Evolutionary conservation across 129 eudicot genomes (phyloP), one percentile per base, ranked within the genome.

Genomic region (Escallonia rubra): DNA sequence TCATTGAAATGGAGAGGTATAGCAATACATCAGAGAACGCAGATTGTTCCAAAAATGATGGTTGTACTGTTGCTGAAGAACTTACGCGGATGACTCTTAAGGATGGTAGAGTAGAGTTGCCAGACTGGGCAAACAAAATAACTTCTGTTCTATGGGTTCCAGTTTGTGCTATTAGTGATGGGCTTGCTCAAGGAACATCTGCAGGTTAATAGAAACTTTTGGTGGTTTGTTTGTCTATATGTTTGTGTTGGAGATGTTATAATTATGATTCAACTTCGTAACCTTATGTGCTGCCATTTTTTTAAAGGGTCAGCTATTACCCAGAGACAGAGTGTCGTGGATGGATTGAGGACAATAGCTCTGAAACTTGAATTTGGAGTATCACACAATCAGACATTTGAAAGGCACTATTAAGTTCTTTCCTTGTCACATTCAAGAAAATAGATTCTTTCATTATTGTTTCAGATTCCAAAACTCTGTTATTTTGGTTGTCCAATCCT

Each of bases 331-430:
- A 89, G 83, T 69, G 68, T 89, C 58, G 88, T 85, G 48, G 90
- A 93, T 67, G 95, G 96, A 16, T 65, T 93, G 64, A 84, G 96
- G 76, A 89, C 96, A 42, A 70, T 86, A 70, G 90, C 95, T 61
- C 84, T 93, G 52, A 93, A 84, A 75, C 99, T 93, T 69, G 95
- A 93, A 50, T 93, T 93, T 71, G 99, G 99, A 69, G 91, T 74
- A 74, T 84, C 96, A 45, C 95, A 81, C 65, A 93, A 89, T 72
- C 99, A 93, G 76, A 86, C 81, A 72, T 80, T 82, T 64, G 96
- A 89, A 59, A 93, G 87, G 97, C 79, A 74, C 48, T 56, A 8
- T 41, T 56, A 10, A 55, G 13, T 66, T 57, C 40, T 13, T 11
- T 59, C 68, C 65, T 12, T 53, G 51, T 60, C 72, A 57, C 70